Conservation (phyloP, 129 eudicot species). For the Lactuca sativa region DNA sequence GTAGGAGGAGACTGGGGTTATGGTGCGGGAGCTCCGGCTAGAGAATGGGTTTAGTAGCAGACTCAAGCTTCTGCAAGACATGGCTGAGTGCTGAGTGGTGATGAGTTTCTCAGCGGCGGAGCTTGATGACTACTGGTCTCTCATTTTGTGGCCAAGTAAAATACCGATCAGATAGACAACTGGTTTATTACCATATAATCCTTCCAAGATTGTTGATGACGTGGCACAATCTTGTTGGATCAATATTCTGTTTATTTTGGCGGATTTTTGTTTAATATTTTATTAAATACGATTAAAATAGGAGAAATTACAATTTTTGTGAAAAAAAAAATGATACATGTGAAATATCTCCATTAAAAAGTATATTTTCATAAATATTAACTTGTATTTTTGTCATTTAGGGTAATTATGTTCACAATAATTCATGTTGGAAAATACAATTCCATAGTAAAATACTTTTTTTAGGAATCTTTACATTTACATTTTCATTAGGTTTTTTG, state of each 20-base stretch:
- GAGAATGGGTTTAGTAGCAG: constrained; percentile 27
- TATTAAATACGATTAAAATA: not conserved
- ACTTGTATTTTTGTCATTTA: too few species aligned
- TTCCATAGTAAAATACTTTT: too few species aligned
- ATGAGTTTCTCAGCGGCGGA: constrained; percentile 20
- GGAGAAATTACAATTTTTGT: too few species aligned
- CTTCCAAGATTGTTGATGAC: constrained; percentile 4
- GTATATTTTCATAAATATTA: too few species aligned
- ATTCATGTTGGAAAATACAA: too few species aligned
- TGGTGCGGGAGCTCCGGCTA: constrained; percentile 30
- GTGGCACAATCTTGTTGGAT: constrained; percentile 20
- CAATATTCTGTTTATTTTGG: not conserved
- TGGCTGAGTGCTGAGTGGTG: constrained; percentile 17
- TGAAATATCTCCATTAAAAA: too few species aligned
- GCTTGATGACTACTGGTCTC: constrained; percentile 9
- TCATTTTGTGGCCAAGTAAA: constrained; percentile 30
- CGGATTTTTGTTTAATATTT: not conserved
- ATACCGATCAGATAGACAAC: constrained; percentile 13
- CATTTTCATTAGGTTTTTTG: too few species aligned
- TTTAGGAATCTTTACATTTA: too few species aligned
- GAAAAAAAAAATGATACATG: too few species aligned
- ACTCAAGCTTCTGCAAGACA: constrained; percentile 50
- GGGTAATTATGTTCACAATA: too few species aligned
- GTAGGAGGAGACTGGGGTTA: constrained; percentile 19
- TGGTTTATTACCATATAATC: constrained; percentile 20